Conservation (phyloP, 2,329 filamentous ascomycete genomes). For the Calonectria hawksworthii region DNA sequence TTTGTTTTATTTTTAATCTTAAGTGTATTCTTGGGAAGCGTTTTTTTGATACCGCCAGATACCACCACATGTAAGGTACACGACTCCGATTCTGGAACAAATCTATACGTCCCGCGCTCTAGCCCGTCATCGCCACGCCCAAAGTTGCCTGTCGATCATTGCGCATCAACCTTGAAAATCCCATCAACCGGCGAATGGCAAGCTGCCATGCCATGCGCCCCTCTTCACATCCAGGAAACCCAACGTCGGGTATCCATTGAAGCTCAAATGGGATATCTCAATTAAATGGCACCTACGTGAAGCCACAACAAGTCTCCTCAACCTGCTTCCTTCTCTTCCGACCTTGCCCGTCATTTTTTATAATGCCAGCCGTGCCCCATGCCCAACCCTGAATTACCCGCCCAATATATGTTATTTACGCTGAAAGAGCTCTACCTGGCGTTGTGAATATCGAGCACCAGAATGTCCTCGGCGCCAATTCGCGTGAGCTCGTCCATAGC, state of each 20-base stretch:
- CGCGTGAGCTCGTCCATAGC: slow-evolving; percentile 88
- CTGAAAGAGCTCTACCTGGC: slow-evolving; percentile 61
- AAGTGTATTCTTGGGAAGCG: not conserved
- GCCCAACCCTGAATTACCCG: slow-evolving; percentile 22
- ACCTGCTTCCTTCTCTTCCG: slow-evolving; percentile 24
- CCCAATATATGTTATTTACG: slow-evolving; percentile 30
- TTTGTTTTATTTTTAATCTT: not conserved
- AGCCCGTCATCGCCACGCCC: not conserved
- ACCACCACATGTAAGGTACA: not conserved
- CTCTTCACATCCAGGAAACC: not conserved
- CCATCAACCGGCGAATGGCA: not conserved
- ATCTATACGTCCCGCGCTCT: not conserved
- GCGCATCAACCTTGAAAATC: not conserved
- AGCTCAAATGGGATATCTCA: slow-evolving; percentile 36
- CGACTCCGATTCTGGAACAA: not conserved
- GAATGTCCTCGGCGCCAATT: slow-evolving; percentile 85
- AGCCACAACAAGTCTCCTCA: slow-evolving; percentile 28
- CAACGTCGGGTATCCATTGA: slow-evolving; percentile 11
- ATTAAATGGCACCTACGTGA: slow-evolving; percentile 36
- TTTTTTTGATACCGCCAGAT: too few species aligned
- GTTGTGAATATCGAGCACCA: slow-evolving; percentile 90
- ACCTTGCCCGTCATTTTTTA: slow-evolving; percentile 29
- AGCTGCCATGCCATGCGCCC: not conserved
- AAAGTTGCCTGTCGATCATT: not conserved
- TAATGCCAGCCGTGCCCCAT: slow-evolving; percentile 35